These are phyloP conservation scores for Leccinum pachyderme DNA, from an alignment of 1,284 basidiomycete species.

Conservation along the genomic window DNA sequence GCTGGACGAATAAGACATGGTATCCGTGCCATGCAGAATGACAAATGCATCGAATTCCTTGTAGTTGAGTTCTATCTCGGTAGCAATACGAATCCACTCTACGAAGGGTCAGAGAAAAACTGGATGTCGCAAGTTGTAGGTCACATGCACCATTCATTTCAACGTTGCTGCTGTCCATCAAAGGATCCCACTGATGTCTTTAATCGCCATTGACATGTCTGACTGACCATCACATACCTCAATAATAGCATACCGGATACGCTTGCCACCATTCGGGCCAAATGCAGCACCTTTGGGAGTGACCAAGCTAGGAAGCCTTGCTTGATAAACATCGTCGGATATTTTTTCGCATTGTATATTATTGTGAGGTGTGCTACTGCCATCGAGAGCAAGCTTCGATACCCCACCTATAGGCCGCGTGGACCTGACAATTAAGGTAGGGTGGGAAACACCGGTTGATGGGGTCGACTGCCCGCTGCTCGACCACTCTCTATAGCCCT, in stretches of 20 bases:
- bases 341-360: background rate
- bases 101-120: constrained; percentile 11
- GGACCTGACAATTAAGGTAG: constrained; percentile 66
- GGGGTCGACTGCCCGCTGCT: constrained; percentile 55
- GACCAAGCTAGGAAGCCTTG: constrained; percentile 68
- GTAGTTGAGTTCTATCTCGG: constrained; percentile 91
- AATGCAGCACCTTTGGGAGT: constrained; percentile 68
- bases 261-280: constrained; percentile 58
- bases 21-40: constrained; percentile 90
- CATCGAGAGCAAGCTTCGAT: background rate
- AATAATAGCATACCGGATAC: constrained; percentile 77
- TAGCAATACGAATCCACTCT: constrained; percentile 90
- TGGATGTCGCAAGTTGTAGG: background rate
- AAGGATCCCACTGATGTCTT: constrained; percentile 68
- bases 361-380: background rate
- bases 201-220: constrained; percentile 5
- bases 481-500: constrained; percentile 73
- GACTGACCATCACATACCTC: constrained; percentile 51
- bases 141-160: constrained; percentile 61
- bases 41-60: constrained; percentile 84
- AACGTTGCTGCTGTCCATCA: constrained; percentile 88
- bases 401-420: constrained; percentile 60
- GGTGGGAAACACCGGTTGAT: constrained; percentile 29
- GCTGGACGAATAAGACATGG: constrained; percentile 87
- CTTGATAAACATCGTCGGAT: constrained; percentile 53